Conservation (phyloP, 306 rosid genomes). For the Ochetophila trinervis region DNA sequence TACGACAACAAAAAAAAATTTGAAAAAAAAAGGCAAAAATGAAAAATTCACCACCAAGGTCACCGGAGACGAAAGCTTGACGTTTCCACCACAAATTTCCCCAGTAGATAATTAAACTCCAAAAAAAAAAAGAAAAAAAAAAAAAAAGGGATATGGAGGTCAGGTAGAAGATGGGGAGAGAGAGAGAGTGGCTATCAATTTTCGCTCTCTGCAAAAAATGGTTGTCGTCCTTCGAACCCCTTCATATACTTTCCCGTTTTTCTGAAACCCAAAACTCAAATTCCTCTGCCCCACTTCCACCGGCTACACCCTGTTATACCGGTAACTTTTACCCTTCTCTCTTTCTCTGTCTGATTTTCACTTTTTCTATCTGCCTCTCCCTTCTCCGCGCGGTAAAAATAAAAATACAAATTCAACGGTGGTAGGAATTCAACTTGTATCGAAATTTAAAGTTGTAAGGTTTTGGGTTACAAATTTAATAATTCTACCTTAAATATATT, state of each 20-base stretch:
- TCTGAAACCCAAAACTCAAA: slow-evolving; percentile 12
- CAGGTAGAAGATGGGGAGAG: slow-evolving; percentile 16
- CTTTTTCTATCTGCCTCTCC: background rate
- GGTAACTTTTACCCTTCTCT: slow-evolving; percentile 11
- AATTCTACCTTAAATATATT: no score
- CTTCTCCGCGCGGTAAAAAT: slow-evolving; percentile 21
- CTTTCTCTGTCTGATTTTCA: slow-evolving; percentile 23
- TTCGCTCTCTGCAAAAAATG: slow-evolving; percentile 30
- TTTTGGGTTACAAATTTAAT: no score
- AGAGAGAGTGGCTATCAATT: slow-evolving; percentile 31
- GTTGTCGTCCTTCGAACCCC: slow-evolving; percentile 22
- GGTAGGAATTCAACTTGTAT: no score
- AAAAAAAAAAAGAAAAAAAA: background rate
- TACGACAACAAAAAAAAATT: no score
- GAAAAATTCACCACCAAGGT: no score
- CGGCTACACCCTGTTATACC: slow-evolving; percentile 37
- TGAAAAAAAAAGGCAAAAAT: no score
- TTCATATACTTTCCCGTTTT: slow-evolving; percentile 59
- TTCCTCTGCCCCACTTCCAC: slow-evolving; percentile 23
- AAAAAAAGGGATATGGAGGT: slow-evolving; percentile 3
- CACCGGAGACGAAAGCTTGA: no score
- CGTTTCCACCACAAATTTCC: no score
- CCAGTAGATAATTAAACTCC: background rate
- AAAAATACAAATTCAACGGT: no score
- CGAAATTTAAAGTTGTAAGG: no score